phyloP scores from a whole-genome alignment of 352 stramenopile species.

The Phytopythium boreale region DNA sequence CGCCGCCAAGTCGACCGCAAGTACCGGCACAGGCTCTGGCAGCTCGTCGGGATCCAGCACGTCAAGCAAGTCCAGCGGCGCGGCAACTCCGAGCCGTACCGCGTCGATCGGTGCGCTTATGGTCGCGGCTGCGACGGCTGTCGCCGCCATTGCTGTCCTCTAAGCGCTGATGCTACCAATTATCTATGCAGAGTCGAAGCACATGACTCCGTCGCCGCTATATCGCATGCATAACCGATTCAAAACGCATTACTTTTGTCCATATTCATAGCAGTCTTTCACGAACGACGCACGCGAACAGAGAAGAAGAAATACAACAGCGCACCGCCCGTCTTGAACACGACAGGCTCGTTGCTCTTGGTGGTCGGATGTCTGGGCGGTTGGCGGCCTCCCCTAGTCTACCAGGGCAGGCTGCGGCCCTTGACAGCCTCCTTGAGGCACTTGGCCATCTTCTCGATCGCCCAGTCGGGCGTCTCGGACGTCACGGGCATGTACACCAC shows the following conservation, averaged over 20 bases:
- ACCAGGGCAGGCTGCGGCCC: constrained; percentile 5
- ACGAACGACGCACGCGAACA: not conserved
- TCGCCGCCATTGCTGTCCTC: no score
- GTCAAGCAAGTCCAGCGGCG: no score
- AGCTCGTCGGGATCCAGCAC: no score
- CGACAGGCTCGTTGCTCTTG: no score
- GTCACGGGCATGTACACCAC: constrained; percentile 81
- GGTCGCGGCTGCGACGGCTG: no score
- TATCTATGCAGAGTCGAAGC: no score
- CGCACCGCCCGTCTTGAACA: not conserved
- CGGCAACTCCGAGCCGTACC: no score
- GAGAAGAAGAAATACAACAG: not conserved
- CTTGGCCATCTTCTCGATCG: constrained; percentile 74
- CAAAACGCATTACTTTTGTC: not conserved
- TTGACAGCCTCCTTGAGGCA: constrained; percentile 54
- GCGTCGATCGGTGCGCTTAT: no score
- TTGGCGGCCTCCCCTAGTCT: not conserved
- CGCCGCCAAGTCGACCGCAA: no score
- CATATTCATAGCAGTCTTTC: not conserved
- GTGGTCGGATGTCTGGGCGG: not conserved
- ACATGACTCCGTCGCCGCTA: not conserved
- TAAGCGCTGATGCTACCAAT: no score
- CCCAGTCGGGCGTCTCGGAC: constrained; percentile 74
- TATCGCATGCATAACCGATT: not conserved
- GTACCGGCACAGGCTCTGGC: no score